These are phyloP conservation scores for Ophiostoma australiae DNA, from an alignment of 2,329 filamentous ascomycete species.

Conservation along the genomic window DNA sequence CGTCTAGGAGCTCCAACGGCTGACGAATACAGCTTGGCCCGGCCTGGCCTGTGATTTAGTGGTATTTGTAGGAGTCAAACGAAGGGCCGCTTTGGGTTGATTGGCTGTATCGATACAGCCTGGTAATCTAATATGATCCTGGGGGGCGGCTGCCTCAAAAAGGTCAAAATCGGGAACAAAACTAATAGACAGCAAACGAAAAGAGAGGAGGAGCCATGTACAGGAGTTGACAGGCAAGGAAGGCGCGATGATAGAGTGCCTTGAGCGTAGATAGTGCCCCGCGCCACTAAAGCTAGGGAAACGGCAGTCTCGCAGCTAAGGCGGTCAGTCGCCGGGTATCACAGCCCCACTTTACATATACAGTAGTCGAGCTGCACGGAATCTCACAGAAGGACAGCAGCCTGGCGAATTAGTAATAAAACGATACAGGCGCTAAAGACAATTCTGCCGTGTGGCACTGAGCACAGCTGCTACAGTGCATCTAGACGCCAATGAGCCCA, in stretches of 20 bases:
- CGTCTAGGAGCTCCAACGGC: not conserved
- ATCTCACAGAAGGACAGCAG: not conserved
- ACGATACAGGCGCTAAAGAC: not conserved
- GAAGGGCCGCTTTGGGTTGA: not conserved
- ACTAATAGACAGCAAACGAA: not conserved
- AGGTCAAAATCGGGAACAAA: not conserved
- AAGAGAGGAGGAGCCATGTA: not conserved
- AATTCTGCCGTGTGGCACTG: not conserved
- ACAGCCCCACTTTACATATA: not conserved
- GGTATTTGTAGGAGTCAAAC: not conserved
- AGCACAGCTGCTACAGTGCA: not conserved
- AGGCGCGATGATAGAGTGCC: not conserved
- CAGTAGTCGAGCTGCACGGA: not conserved
- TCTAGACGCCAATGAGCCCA: not conserved
- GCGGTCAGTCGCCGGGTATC: not conserved
- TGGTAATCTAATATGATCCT: not conserved
- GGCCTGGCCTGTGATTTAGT: not conserved
- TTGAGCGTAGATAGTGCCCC: not conserved
- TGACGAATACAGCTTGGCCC: not conserved
- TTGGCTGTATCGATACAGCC: not conserved
- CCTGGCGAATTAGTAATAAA: not conserved
- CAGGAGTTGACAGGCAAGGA: not conserved
- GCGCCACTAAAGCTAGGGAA: not conserved
- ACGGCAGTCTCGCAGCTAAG: not conserved
- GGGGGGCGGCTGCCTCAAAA: not conserved